These are phyloP conservation scores for Cercospora berteroae DNA, from an alignment of 2,329 filamentous ascomycete genomes.

Conservation along the genomic window DNA sequence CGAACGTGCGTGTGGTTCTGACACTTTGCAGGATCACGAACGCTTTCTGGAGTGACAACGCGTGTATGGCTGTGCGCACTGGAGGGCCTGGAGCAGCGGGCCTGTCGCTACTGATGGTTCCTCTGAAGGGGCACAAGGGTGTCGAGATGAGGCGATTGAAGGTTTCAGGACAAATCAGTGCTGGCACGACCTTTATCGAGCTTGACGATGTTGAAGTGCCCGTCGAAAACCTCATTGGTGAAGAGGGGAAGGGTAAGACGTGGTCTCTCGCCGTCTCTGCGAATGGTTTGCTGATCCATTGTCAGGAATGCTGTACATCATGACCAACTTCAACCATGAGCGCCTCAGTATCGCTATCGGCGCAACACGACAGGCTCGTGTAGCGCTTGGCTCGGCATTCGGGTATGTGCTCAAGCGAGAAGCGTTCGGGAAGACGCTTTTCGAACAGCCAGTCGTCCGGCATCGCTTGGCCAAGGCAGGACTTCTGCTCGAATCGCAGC, in stretches of 20 bases:
- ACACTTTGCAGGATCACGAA: conserved; percentile 61
- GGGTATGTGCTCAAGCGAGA: conserved; percentile 64
- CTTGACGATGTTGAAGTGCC: conserved; percentile 73
- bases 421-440: conserved; percentile 65
- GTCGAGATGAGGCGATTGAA: conserved; percentile 67
- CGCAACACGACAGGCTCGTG: conserved; percentile 60
- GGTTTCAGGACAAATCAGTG: conserved; percentile 62
- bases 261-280: conserved; percentile 55
- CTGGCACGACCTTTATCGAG: conserved; percentile 73
- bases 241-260: conserved; percentile 69
- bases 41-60: conserved; percentile 67
- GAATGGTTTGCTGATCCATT: conserved; percentile 66
- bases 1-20: not conserved
- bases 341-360: conserved; percentile 65
- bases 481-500: conserved; percentile 65
- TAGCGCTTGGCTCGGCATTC: conserved; percentile 60
- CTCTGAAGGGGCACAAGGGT: conserved; percentile 64
- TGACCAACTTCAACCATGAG: conserved; percentile 70
- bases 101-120: conserved; percentile 66
- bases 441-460: conserved; percentile 72
- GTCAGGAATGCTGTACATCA: conserved; percentile 47
- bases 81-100: conserved; percentile 63
- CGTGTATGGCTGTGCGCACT: conserved; percentile 70
- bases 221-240: conserved; percentile 65
- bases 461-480: conserved; percentile 70